These are phyloP conservation scores for Mycosarcoma mackinlayi DNA, from an alignment of 1,284 basidiomycete species.

Conservation along the genomic window DNA sequence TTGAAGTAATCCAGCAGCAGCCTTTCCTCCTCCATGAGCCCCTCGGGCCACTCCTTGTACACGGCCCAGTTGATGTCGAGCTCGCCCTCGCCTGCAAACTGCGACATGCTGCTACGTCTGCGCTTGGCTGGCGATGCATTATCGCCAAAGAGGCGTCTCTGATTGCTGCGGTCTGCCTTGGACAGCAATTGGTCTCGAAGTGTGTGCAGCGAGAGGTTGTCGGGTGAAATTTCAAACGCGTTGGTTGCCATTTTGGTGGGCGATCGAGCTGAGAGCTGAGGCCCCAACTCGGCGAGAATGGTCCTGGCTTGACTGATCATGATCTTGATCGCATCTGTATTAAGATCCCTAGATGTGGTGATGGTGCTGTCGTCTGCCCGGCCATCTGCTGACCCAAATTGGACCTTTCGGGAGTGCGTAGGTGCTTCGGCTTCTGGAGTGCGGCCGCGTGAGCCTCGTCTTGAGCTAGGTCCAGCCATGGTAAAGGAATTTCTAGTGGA, in stretches of 20 bases:
- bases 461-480: slow-evolving; percentile 23
- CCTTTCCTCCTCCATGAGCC: slow-evolving; percentile 55
- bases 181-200: slow-evolving; percentile 47
- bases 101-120: slow-evolving; percentile 50
- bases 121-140: slow-evolving; percentile 43
- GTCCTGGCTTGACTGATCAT: slow-evolving; percentile 20
- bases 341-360: slow-evolving; percentile 21
- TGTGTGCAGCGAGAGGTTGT: slow-evolving; percentile 46
- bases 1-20: slow-evolving; percentile 61
- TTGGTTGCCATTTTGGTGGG: slow-evolving; percentile 39
- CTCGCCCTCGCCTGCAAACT: slow-evolving; percentile 42
- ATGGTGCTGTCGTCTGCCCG: slow-evolving; percentile 3
- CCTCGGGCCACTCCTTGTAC: slow-evolving; percentile 59
- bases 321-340: slow-evolving; percentile 26
- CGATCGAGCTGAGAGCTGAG: slow-evolving; percentile 42
- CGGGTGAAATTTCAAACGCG: slow-evolving; percentile 48
- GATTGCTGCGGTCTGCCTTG: slow-evolving; percentile 43
- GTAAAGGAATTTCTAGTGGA: not conserved
- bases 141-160: slow-evolving; percentile 36
- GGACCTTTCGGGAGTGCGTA: slow-evolving; percentile 25
- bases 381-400: slow-evolving; percentile 27
- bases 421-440: slow-evolving; percentile 15
- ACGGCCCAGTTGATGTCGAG: slow-evolving; percentile 60
- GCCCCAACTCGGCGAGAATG: slow-evolving; percentile 41
- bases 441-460: slow-evolving; percentile 22